Conservation (phyloP, 257 asterid species). For the Lavandula angustifolia region DNA sequence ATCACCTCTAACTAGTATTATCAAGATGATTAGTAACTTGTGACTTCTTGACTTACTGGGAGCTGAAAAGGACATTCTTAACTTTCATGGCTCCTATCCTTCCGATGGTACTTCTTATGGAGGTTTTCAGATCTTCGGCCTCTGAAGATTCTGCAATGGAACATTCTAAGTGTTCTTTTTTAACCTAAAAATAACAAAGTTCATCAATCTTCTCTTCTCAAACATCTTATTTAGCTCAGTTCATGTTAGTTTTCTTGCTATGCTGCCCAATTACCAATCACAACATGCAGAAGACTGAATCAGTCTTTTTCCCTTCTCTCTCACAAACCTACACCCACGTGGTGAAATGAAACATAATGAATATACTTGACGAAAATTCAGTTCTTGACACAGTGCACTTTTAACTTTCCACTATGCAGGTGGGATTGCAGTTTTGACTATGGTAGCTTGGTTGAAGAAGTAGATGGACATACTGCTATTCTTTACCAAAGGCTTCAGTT, state of each 20-base stretch:
- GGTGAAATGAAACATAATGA: background rate
- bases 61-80: background rate
- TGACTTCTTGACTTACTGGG: background rate
- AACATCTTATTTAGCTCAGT: slow-evolving; percentile 10
- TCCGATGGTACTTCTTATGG: slow-evolving; percentile 12
- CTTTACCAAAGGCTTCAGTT: slow-evolving; percentile 91
- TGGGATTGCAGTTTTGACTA: slow-evolving; percentile 89
- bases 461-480: slow-evolving; percentile 98
- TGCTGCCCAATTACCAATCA: background rate
- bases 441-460: slow-evolving; percentile 99
- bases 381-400: slow-evolving; percentile 12
- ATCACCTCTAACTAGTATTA: slow-evolving; percentile 12
- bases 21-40: background rate
- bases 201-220: background rate
- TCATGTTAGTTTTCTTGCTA: background rate
- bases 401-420: slow-evolving; percentile 46
- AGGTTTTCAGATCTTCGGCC: slow-evolving; percentile 23
- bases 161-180: background rate
- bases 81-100: background rate
- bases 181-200: background rate
- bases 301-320: background rate
- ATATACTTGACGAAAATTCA: background rate
- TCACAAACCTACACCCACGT: background rate
- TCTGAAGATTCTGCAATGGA: background rate
- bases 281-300: slow-evolving; percentile 6